Conservation (phyloP, 106 monocot species). For the Iris macrosiphon region DNA sequence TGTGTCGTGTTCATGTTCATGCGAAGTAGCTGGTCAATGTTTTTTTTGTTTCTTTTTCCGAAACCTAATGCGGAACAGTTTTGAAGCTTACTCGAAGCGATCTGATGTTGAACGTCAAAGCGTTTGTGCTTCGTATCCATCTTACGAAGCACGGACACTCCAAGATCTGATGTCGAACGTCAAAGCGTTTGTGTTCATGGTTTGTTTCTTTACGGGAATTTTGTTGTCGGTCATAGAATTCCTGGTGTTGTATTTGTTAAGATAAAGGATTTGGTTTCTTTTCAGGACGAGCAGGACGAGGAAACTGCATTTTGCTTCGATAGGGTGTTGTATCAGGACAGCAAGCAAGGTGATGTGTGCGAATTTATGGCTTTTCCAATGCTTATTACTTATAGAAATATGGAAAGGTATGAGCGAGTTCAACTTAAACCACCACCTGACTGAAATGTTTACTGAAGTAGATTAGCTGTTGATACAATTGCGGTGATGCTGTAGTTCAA, state of each 20-base stretch:
- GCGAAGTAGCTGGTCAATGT: too few relatives aligned
- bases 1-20: too few relatives aligned
- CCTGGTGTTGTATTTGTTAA: neutral
- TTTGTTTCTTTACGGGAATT: neutral
- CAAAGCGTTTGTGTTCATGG: constrained; percentile 12
- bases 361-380: constrained; percentile 67
- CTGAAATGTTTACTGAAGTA: too few relatives aligned
- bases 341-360: constrained; percentile 53
- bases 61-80: too few relatives aligned
- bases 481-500: too few relatives aligned
- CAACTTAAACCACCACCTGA: too few relatives aligned
- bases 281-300: constrained; percentile 73
- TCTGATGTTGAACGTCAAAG: constrained; percentile 11
- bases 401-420: too few relatives aligned
- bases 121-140: constrained; percentile 4
- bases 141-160: too few relatives aligned
- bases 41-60: too few relatives aligned
- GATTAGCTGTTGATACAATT: too few relatives aligned
- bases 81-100: too few relatives aligned
- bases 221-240: neutral
- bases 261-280: neutral
- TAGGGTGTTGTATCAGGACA: constrained; percentile 70
- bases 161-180: neutral
- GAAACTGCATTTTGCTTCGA: constrained; percentile 66
- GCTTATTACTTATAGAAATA: constrained; percentile 76